phyloP scores from a whole-genome alignment of 2,329 filamentous ascomycete species.

The Diaporthe sp. region DNA sequence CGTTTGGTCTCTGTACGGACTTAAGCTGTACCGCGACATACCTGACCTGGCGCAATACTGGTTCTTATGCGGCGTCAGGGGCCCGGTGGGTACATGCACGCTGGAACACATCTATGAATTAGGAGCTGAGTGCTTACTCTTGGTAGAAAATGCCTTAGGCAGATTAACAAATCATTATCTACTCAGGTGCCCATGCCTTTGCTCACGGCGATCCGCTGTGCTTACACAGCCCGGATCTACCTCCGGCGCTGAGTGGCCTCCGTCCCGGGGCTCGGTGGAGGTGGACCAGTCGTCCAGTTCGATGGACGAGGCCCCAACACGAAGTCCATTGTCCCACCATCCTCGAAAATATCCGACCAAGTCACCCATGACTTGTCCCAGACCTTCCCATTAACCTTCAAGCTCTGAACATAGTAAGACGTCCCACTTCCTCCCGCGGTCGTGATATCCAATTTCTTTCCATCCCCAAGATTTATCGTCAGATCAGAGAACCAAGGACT shows the following conservation, averaged over 20 bases:
- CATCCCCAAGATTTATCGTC: slow-evolving; percentile 64
- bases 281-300: slow-evolving; percentile 68
- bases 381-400: slow-evolving; percentile 70
- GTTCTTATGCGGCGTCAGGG: too few species aligned
- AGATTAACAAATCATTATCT: too few species aligned
- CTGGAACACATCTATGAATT: too few species aligned
- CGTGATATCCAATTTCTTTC: slow-evolving; percentile 64
- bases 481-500: slow-evolving; percentile 72
- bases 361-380: slow-evolving; percentile 75
- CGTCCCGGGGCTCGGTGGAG: slow-evolving; percentile 69
- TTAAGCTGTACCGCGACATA: too few species aligned
- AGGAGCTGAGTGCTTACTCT: too few species aligned
- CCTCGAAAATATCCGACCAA: slow-evolving; percentile 73
- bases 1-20: not conserved
- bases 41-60: too few species aligned
- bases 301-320: slow-evolving; percentile 64
- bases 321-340: slow-evolving; percentile 73
- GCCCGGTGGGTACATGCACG: too few species aligned
- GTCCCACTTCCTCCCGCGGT: slow-evolving; percentile 56
- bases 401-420: slow-evolving; percentile 71
- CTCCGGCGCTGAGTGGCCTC: slow-evolving; percentile 25
- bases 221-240: not conserved
- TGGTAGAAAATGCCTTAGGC: too few species aligned
- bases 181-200: too few species aligned
- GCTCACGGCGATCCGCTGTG: too few species aligned